Conservation (phyloP, 2,329 filamentous ascomycete species). For the Aspergillus udagawae region DNA sequence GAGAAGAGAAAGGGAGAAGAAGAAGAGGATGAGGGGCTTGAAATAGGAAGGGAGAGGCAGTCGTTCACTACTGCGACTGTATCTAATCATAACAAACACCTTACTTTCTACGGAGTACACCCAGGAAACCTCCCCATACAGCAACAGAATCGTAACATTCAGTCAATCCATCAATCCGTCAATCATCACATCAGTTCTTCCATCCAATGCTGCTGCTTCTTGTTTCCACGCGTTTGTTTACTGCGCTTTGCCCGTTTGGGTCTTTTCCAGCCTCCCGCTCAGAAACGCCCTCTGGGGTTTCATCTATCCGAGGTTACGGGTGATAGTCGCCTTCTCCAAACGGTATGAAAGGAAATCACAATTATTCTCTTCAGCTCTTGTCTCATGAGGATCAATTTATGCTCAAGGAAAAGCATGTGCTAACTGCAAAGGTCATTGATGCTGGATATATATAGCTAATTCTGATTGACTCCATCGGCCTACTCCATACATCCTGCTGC, state of each 20-base stretch:
- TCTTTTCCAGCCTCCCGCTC: background rate
- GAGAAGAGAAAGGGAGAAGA: constrained; percentile 5
- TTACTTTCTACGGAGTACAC: background rate
- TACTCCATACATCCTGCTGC: background rate
- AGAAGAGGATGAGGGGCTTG: constrained; percentile 7
- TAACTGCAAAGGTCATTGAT: background rate
- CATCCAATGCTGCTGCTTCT: constrained; percentile 1
- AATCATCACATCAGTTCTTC: background rate
- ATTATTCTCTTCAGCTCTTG: background rate
- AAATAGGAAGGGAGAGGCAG: constrained; percentile 5
- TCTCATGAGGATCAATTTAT: background rate
- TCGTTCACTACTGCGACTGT: background rate
- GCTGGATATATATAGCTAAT: background rate
- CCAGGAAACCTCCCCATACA: background rate
- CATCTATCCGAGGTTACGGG: background rate
- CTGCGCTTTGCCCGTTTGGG: constrained; percentile 17
- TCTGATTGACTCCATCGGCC: background rate
- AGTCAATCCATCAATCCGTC: background rate
- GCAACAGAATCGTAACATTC: background rate
- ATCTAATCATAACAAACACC: background rate
- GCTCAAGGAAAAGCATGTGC: background rate
- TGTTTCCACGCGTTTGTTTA: constrained; percentile 22
- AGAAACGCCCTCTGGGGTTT: background rate
- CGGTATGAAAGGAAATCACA: background rate
- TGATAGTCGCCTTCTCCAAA: background rate